Percentiles rank a stretch among this genome's conserved stretches.
phyloP scores from a whole-genome alignment of 108 stramenopile species.

The Seminavis robusta region DNA sequence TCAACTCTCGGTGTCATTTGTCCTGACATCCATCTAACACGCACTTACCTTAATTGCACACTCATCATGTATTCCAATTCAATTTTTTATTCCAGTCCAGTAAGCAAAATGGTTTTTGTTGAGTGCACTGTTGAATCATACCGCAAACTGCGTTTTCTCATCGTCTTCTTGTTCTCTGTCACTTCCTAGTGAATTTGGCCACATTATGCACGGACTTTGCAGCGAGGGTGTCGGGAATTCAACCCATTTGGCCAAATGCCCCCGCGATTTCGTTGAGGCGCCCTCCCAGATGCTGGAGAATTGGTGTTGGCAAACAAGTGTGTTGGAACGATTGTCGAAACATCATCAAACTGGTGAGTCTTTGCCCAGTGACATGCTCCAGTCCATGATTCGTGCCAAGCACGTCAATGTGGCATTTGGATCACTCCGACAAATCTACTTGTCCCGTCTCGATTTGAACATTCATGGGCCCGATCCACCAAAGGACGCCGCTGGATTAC shows the following conservation, averaged over 20 bases:
- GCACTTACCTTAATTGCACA: too few species aligned
- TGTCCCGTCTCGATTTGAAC: conserved; percentile 26
- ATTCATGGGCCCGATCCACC: conserved; percentile 37
- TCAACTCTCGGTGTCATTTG: too few species aligned
- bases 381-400: conserved; percentile 35
- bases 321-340: conserved; percentile 33
- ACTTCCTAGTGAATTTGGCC: conserved; percentile 16
- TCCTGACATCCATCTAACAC: too few species aligned
- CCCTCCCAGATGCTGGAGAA: conserved; percentile 43
- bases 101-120: too few species aligned
- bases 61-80: too few species aligned
- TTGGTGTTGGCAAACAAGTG: conserved; percentile 29
- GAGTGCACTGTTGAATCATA: too few species aligned
- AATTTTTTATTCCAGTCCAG: too few species aligned
- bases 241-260: conserved; percentile 31
- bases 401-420: conserved; percentile 28
- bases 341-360: conserved; percentile 31
- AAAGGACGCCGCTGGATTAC: conserved; percentile 23
- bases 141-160: not conserved
- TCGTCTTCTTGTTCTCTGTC: not conserved
- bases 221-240: conserved; percentile 26
- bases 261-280: conserved; percentile 48
- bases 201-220: conserved; percentile 40
- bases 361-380: conserved; percentile 23
- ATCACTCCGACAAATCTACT: conserved; percentile 34